These are phyloP conservation scores for Tetrastigma voinierianum DNA, from an alignment of 164 flowering plant species.

Conservation along the genomic window DNA sequence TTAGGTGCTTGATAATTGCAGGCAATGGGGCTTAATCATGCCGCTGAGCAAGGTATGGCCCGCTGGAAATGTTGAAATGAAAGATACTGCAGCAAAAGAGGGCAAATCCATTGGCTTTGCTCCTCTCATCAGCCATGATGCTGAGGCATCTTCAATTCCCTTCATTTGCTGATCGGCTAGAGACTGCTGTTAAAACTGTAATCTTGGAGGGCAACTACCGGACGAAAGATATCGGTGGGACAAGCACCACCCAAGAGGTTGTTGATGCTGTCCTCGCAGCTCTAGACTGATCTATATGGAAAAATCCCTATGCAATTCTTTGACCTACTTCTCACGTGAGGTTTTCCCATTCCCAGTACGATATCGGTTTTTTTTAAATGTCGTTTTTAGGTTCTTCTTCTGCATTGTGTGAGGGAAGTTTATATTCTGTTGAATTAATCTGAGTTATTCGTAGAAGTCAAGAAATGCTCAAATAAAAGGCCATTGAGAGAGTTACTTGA, in stretches of 20 bases:
- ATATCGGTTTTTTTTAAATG: too few species aligned
- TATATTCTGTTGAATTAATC: too few species aligned
- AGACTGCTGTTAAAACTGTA: slow-evolving; percentile 61
- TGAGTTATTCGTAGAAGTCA: too few species aligned
- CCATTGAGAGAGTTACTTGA: too few species aligned
- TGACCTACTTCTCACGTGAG: too few species aligned
- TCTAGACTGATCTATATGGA: slow-evolving; percentile 34
- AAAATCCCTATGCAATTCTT: not conserved
- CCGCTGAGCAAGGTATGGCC: slow-evolving; percentile 79
- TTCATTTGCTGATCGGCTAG: slow-evolving; percentile 76
- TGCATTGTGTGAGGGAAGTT: too few species aligned
- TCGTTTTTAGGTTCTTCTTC: too few species aligned
- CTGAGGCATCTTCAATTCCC: slow-evolving; percentile 70
- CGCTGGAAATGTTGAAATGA: slow-evolving; percentile 65
- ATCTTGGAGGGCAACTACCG: slow-evolving; percentile 47
- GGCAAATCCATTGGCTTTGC: slow-evolving; percentile 71
- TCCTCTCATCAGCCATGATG: slow-evolving; percentile 80
- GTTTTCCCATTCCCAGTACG: too few species aligned
- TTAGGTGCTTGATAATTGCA: slow-evolving; percentile 15
- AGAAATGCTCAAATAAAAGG: too few species aligned
- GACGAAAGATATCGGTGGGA: slow-evolving; percentile 65
- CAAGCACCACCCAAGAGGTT: slow-evolving; percentile 56
- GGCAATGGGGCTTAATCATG: slow-evolving; percentile 69
- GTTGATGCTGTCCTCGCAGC: slow-evolving; percentile 61
- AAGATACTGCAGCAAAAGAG: slow-evolving; percentile 43